Percentiles rank a stretch among this genome's conserved stretches.
These are phyloP conservation scores for Escallonia herrerae DNA, from an alignment of 129 eudicot species.

Conservation along the genomic window DNA sequence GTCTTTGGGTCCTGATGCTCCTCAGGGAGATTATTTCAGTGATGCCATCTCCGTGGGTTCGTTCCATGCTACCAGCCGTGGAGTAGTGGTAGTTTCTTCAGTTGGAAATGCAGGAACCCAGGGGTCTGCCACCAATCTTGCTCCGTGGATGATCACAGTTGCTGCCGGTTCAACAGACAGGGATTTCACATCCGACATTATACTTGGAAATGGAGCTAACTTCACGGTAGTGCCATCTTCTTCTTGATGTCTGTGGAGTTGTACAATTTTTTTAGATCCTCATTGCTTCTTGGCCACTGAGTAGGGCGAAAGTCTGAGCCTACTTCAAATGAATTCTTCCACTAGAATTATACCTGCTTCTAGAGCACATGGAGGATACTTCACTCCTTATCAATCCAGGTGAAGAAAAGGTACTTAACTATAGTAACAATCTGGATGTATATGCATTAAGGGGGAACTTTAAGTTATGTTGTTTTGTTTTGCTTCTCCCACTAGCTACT, in stretches of 20 bases:
- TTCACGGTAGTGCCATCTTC: constrained; percentile 32
- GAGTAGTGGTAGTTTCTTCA: constrained; percentile 74
- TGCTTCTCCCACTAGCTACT: constrained; percentile 37
- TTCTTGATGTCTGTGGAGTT: neutral
- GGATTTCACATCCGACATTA: constrained; percentile 54
- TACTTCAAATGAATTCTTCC: constrained; percentile 39
- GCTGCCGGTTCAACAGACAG: constrained; percentile 83
- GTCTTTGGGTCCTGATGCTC: constrained; percentile 69
- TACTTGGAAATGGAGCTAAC: constrained; percentile 56
- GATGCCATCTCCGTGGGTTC: constrained; percentile 86
- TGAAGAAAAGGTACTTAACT: constrained; percentile 75
- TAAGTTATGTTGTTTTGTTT: constrained; percentile 1
- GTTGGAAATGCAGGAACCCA: constrained; percentile 65
- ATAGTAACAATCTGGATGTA: constrained; percentile 15
- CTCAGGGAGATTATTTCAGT: constrained; percentile 72
- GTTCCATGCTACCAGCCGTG: constrained; percentile 76
- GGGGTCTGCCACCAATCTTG: constrained; percentile 69
- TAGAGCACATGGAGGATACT: constrained; percentile 61
- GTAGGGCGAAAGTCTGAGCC: constrained; percentile 79
- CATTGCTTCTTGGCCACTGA: constrained; percentile 3
- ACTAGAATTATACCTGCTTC: constrained; percentile 65
- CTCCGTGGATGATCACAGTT: constrained; percentile 90
- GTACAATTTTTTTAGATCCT: neutral
- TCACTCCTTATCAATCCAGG: constrained; percentile 97
- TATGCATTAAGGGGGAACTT: constrained; percentile 14